phyloP scores from a whole-genome alignment of 2,329 filamentous ascomycete genomes.

The Talaromyces sp. region DNA sequence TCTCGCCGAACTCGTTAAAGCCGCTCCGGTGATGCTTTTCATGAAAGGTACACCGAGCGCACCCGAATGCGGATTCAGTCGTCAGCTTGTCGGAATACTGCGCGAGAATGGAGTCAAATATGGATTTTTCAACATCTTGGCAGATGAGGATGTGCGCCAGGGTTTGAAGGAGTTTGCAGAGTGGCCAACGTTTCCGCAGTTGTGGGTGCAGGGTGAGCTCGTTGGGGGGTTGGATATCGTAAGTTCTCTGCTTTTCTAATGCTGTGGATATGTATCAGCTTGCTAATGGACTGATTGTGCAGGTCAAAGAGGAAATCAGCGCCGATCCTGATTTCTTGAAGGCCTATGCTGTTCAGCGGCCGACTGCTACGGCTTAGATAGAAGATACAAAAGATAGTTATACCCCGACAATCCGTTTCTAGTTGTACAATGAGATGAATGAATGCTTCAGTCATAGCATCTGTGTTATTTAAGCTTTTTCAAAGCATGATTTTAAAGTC shows the following conservation, averaged over 20 bases:
- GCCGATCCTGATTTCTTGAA: conserved; percentile 79
- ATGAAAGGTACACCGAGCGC: conserved; percentile 93
- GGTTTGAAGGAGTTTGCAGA: conserved; percentile 97
- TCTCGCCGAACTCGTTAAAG: conserved; percentile 81
- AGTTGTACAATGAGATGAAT: conserved; percentile 8
- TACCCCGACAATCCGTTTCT: conserved; percentile 4
- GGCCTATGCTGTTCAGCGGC: conserved; percentile 57
- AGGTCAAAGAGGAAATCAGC: conserved; percentile 92
- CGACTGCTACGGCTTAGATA: conserved; percentile 19
- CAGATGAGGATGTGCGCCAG: conserved; percentile 94
- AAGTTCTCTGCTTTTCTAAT: conserved; percentile 45
- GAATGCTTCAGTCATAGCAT: not conserved
- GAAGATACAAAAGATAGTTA: conserved; percentile 7
- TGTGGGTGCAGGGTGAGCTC: conserved; percentile 87
- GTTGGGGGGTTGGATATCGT: conserved; percentile 95
- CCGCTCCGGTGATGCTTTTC: conserved; percentile 96
- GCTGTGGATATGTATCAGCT: conserved; percentile 11
- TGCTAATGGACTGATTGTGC: conserved; percentile 11
- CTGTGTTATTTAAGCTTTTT: not conserved
- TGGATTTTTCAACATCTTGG: conserved; percentile 98
- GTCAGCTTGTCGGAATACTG: conserved; percentile 81
- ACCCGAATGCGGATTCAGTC: conserved; percentile 88
- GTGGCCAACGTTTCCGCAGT: conserved; percentile 95
- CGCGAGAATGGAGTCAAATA: conserved; percentile 91
- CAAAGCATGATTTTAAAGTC: no score